Evolutionary conservation across 441 rosid genomes (phyloP), one percentile per base, ranked within the genome.

Genomic region (Brassica hybrid): DNA sequence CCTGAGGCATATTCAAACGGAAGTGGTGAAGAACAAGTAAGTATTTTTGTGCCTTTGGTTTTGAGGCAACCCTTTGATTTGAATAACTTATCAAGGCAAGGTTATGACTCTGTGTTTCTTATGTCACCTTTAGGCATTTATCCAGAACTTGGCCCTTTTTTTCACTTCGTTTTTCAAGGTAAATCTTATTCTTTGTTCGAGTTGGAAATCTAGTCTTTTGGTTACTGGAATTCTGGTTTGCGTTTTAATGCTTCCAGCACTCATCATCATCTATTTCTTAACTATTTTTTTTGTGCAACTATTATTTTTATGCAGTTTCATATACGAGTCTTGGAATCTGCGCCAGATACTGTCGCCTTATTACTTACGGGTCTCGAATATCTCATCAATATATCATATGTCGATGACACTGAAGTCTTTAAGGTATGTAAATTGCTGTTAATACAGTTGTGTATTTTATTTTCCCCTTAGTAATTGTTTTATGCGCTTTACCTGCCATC

Each of bases 401-500:
- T 93, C 52, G 99, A 97, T 84, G 99, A 97, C 86, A 97, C 99
- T 7, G 99, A 97, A 80, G 99, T 97, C 72, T 97, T 97, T 75
- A 97, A 97, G 99, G 99, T 96, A 57, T 68, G 43, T 68, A 11
- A n/a, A 63, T 18, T 57, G 27, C 61, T 57, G 61, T 54, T 16
- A 56, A 14, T 77, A 19, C 27, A 18, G 61, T 57, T 57, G 27
- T 18, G 10, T 57, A 19, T 57, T 19, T 16, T 19, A 8, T 54
- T 8, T 18, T 57, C 23, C 27, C 61, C 61, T 57, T 57, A 17
- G 27, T 19, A 57, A 18, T 18, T 10, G 25, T 57, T 9, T 57
- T 57, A 18, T 19, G 27, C n/a, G 27, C 61, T 57, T 57, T 57
- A 25, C 61, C 11, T 11, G 59, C 59, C 59, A 17, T 54, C 59